Evolutionary conservation across 1,139 yeast genomes (phyloP).

Genomic region (Candida tunisiensis): DNA sequence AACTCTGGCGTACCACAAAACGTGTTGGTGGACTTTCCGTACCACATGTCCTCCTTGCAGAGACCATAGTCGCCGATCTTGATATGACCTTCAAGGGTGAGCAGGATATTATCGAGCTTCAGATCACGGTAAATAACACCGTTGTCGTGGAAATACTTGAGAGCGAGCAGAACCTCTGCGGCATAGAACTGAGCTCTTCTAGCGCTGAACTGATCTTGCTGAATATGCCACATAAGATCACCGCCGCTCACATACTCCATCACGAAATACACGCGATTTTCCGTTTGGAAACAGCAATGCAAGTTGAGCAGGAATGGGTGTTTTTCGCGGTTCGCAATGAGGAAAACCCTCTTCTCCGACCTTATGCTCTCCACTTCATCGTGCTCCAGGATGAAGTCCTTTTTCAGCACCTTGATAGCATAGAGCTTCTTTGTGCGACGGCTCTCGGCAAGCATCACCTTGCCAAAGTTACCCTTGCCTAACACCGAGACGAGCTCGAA

Average conservation of each 20-base stretch:
- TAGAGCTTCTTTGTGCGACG: conserved; percentile 63
- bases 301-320: conserved; percentile 88
- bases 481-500: conserved; percentile 85
- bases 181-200: conserved; percentile 94
- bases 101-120: conserved; percentile 81
- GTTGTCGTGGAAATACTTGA: conserved; percentile 86
- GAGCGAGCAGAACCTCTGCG: conserved; percentile 81
- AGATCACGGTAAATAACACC: conserved; percentile 94
- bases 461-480: conserved; percentile 97
- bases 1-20: conserved; percentile 99
- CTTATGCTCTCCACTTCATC: conserved; percentile 93
- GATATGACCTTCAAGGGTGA: conserved; percentile 87
- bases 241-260: conserved; percentile 98
- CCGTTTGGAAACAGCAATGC: conserved; percentile 95
- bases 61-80: conserved; percentile 94
- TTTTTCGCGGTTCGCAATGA: conserved; percentile 74
- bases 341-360: conserved; percentile 82
- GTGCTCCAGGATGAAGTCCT: conserved; percentile 85
- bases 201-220: conserved; percentile 75
- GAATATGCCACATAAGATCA: conserved; percentile 98
- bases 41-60: conserved; percentile 94
- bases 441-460: conserved; percentile 92
- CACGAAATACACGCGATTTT: conserved; percentile 89
- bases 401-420: conserved; percentile 91
- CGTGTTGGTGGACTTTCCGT: conserved; percentile 78